Evolutionary conservation across 1,139 yeast species (phyloP), one percentile per base, ranked within the genome.

Genomic region (Geotrichum carabidarum): DNA sequence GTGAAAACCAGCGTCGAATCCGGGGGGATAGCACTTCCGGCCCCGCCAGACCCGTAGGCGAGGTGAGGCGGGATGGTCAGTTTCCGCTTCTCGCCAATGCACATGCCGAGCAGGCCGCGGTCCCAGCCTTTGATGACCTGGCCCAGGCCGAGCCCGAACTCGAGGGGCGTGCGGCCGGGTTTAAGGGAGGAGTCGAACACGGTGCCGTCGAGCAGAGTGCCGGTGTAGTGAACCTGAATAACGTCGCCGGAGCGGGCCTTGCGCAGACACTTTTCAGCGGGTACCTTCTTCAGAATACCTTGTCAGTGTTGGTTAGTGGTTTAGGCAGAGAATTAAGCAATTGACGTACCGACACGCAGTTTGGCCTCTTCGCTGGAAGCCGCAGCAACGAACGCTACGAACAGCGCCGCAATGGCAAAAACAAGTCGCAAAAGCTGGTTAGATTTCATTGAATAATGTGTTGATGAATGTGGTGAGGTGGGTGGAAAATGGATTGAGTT

Each of bases 91-190:
- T 89, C 96, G 50, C 96, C 96, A 68, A 86, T 77, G 71, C 96
- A 89, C 93, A 87, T 86, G 53, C 83, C 81, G 31, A 75, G 62
- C 43, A 88, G 74, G 44, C 96, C 96, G 70, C 84, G 81, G 60
- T 89, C 96, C 96, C 96, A 89, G 59, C 96, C 96, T 62, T 77
- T 69, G 65, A 89, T 88, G 48, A 89, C 96, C 65, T 80, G 84
- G 17, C 93, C 91, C 37, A 74, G 71, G 48, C 96, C 96, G 55
- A 89, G 72, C 37, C 72, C 74, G 70, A 89, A 88, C 48, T 77
- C 72, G 61, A 89, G 74, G 53, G 96, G 96, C 14, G 53, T 44
- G 37, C 72, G 67, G 35, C 81, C 82, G 66, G 95, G 78, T 46
- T 72, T 70, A 58, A 76, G 74, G 6, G 94, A 86, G n/a, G 87